Percentiles rank a stretch among this genome's conserved stretches.
phyloP scores from a whole-genome alignment of 805 yeast genomes.

The Yarrowia bubula region DNA sequence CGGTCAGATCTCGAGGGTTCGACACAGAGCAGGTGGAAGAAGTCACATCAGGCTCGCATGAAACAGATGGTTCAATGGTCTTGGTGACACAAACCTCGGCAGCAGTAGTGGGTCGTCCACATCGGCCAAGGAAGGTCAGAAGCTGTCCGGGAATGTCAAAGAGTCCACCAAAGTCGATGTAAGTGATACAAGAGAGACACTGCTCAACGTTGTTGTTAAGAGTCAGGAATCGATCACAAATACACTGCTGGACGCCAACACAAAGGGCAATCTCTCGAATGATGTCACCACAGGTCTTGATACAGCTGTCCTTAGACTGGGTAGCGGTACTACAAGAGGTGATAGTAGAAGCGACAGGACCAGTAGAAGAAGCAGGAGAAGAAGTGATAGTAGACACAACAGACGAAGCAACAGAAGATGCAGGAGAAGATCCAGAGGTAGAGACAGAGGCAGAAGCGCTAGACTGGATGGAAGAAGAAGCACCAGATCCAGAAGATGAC shows the following conservation, averaged over 20 bases:
- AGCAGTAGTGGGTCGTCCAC: conserved; percentile 3
- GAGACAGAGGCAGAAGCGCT: neutral
- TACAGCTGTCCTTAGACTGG: neutral
- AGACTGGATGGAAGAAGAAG: too few species aligned
- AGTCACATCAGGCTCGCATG: conserved; percentile 4
- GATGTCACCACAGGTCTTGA: conserved; percentile 1
- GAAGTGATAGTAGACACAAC: neutral
- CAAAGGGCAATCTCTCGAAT: conserved; percentile 11
- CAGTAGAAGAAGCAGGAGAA: neutral
- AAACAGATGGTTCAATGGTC: conserved; percentile 1
- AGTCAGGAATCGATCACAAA: neutral
- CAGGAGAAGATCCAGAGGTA: too few species aligned
- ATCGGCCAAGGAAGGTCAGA: neutral
- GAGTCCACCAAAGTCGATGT: neutral
- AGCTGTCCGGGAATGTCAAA: neutral
- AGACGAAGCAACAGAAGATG: too few species aligned
- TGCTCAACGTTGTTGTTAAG: neutral
- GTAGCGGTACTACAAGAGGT: conserved; percentile 4
- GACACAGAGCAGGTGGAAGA: neutral
- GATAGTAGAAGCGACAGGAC: neutral
- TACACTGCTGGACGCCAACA: neutral
- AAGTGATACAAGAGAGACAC: conserved; percentile 1
- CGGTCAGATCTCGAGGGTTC: neutral
- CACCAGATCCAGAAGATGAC: neutral
- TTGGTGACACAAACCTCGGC: conserved; percentile 8